Base-by-base conservation (phyloP, 2,329 filamentous ascomycete species). In the Epichloe uncinata region DNA sequence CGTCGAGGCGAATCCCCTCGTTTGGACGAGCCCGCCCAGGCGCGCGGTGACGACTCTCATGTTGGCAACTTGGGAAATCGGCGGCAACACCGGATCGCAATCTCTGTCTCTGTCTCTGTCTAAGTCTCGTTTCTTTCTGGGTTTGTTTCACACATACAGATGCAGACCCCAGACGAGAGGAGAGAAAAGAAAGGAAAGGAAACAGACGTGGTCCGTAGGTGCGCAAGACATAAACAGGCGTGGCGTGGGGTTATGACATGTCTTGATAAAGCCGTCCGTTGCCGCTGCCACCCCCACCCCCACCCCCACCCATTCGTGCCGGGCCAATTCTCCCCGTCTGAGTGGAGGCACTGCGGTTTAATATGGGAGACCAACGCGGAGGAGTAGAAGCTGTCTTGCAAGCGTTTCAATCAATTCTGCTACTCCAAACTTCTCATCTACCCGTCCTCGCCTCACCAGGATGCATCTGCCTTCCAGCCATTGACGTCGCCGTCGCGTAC, bases 1-100 rank as follows among this genome's bases (percentile, higher is more conserved):
- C 46, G 77, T 71, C 9, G 66, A 69, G 18, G 75, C 72, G 59
- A 81, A 80, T n/a, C 64, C 64, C 48, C 77, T 69, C 52, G 66
- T 66, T 54, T 70, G 70, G 51, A 61, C 59, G 38, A 63, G 54
- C 50, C 60, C 56, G 36, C 56, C 58, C 16, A 64, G 52, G 11
- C 59, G 61, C 37, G 51, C 26, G n/a, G 40, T 50, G 26, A 38
- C 49, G 49, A 54, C 47, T 57, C 56, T 57, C 58, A 59, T 59
- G 22, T 7, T 51, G 48, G 16, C 11, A 11, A 26, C 11, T 2
- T 15, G 0, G 18, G 13, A 42, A 26, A 8, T 13, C 13, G 6
- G 12, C 35, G 35, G 12, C 35, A 37, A 9, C 26, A 30, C 26
- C 35, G 35, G 13, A 37, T n/a, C 35, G 5, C 13, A 8, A 6